A percentile compares a stretch with the other conserved stretches of the same genome.
Conservation (phyloP, 768 basidiomycete species). For the Naganishia randhawae region DNA sequence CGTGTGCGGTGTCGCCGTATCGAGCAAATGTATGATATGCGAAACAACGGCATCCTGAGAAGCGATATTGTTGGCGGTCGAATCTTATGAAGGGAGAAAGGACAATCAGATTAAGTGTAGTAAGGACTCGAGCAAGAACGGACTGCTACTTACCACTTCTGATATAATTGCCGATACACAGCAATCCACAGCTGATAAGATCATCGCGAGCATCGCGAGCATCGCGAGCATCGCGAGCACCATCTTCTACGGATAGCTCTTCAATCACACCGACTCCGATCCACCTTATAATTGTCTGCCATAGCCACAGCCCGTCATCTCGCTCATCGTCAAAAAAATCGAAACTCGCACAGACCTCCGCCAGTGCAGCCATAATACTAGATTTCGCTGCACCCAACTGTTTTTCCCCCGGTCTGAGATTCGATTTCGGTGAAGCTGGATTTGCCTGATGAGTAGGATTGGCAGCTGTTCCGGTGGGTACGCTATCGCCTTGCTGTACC, state of each 20-base stretch:
- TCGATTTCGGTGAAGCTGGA: not conserved
- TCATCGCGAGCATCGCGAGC: not conserved
- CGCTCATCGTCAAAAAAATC: not conserved
- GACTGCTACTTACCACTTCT: not conserved
- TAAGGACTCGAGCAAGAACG: not conserved
- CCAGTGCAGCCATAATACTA: constrained; percentile 9
- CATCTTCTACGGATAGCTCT: not conserved
- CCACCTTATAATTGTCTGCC: not conserved
- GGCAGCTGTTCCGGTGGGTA: not conserved
- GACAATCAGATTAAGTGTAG: not conserved
- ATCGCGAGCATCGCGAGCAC: not conserved
- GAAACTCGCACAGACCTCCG: not conserved
- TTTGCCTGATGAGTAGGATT: not conserved
- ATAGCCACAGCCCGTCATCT: not conserved
- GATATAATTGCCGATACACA: constrained; percentile 12
- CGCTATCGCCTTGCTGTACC: not conserved
- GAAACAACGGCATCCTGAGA: not conserved
- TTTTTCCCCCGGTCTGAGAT: not conserved
- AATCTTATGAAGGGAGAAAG: not conserved
- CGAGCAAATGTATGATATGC: constrained; percentile 1
- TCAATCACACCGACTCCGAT: not conserved
- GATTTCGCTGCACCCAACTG: not conserved
- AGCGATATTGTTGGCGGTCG: not conserved
- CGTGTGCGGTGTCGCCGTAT: not conserved
- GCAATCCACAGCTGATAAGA: constrained; percentile 1